Evolutionary conservation across 1,284 basidiomycete genomes (phyloP).

Genomic region (Rhodotorula glutinis): DNA sequence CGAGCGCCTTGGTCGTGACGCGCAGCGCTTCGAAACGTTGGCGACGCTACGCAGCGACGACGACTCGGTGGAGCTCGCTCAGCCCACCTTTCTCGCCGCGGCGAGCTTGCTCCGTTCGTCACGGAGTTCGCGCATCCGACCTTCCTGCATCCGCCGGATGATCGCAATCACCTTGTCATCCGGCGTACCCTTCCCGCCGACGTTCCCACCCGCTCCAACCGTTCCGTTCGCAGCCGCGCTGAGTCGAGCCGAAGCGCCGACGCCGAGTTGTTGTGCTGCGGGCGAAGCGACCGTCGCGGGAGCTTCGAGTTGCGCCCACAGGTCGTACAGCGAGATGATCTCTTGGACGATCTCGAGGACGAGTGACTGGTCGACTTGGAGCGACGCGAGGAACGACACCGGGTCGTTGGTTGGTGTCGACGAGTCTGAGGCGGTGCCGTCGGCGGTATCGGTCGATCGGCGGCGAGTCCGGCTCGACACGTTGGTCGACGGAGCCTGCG

Average conservation of each 20-base stretch:
- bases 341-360: conserved; percentile 86
- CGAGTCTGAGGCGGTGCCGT: conserved; percentile 31
- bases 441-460: not conserved
- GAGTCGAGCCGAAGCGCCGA: not conserved
- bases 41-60: no score
- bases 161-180: conserved; percentile 37
- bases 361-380: conserved; percentile 78
- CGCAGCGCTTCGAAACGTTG: no score
- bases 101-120: conserved; percentile 18
- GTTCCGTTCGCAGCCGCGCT: not conserved
- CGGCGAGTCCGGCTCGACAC: not conserved
- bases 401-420: conserved; percentile 53
- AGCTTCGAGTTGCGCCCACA: conserved; percentile 72
- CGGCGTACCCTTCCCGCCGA: not conserved
- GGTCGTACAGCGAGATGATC: conserved; percentile 79
- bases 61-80: not conserved
- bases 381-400: conserved; percentile 74
- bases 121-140: conserved; percentile 27
- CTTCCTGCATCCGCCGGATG: conserved; percentile 36
- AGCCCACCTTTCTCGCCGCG: conserved; percentile 1
- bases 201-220: not conserved
- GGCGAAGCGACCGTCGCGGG: not conserved
- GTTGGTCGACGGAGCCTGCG: not conserved
- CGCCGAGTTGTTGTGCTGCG: not conserved
- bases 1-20: no score